phyloP scores from a whole-genome alignment of 805 yeast species.

The Komagataella phaffii region DNA sequence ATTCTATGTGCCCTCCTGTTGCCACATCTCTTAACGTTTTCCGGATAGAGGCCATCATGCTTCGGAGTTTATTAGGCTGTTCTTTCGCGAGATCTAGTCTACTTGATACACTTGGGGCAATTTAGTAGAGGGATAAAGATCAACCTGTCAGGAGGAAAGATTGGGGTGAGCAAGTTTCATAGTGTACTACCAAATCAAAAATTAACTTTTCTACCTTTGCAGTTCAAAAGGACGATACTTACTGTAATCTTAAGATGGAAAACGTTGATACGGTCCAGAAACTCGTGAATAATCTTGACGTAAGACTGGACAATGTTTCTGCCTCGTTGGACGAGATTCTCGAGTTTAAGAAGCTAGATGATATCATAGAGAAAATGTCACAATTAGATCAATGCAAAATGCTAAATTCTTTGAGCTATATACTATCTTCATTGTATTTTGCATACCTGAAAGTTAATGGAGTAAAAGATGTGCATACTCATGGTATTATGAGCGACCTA shows the following conservation, averaged over 20 bases:
- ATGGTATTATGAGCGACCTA: conserved; percentile 57
- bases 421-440: conserved; percentile 41
- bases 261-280: background rate
- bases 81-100: background rate
- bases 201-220: background rate
- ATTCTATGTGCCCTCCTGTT: background rate
- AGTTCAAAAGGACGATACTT: background rate
- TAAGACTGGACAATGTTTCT: conserved; percentile 1
- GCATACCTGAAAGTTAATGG: conserved; percentile 50
- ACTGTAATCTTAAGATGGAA: conserved; percentile 1
- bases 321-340: background rate
- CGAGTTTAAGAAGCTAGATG: conserved; percentile 1
- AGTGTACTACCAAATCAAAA: background rate
- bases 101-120: background rate
- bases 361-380: background rate
- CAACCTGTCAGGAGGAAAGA: background rate
- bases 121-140: background rate
- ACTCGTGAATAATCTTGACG: background rate
- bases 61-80: background rate
- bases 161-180: background rate
- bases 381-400: conserved; percentile 17
- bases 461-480: conserved; percentile 31
- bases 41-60: background rate
- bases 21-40: background rate
- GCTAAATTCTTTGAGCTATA: conserved; percentile 29